A percentile compares a stretch with the other conserved stretches of the same genome.
Evolutionary conservation across 176 grass and related monocot species (phyloP).

Genomic region (Puccinellia tenuiflora): DNA sequence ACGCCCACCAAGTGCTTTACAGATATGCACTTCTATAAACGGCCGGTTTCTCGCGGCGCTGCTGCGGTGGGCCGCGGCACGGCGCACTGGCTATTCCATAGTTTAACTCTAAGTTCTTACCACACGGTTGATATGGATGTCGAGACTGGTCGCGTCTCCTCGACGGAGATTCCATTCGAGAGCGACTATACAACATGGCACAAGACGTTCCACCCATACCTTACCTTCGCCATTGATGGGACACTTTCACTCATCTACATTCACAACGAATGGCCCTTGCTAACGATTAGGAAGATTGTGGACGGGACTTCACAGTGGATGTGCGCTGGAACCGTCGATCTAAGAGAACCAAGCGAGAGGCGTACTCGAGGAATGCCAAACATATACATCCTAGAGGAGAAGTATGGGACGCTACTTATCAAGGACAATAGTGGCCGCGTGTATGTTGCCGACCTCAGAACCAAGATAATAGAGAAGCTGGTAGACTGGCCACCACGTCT

Average conservation of each 20-base stretch:
- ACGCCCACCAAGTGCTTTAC: neutral
- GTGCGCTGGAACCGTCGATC: neutral
- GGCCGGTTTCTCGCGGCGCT: neutral
- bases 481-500: neutral
- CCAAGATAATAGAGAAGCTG: neutral
- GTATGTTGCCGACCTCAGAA: neutral
- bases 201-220: neutral
- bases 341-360: neutral
- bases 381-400: neutral
- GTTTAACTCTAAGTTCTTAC: too few relatives aligned
- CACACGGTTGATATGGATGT: neutral
- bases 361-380: neutral
- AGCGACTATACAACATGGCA: neutral
- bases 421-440: neutral
- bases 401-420: neutral
- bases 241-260: neutral
- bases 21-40: neutral
- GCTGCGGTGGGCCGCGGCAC: neutral
- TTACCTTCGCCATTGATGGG: neutral
- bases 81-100: neutral
- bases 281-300: neutral
- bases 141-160: neutral
- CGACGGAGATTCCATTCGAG: neutral
- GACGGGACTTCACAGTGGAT: neutral
- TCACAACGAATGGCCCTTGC: neutral